Percentiles rank a stretch among this genome's conserved stretches.
Conservation (phyloP, 805 yeast species). For the Suhomyces xylopsoci region DNA sequence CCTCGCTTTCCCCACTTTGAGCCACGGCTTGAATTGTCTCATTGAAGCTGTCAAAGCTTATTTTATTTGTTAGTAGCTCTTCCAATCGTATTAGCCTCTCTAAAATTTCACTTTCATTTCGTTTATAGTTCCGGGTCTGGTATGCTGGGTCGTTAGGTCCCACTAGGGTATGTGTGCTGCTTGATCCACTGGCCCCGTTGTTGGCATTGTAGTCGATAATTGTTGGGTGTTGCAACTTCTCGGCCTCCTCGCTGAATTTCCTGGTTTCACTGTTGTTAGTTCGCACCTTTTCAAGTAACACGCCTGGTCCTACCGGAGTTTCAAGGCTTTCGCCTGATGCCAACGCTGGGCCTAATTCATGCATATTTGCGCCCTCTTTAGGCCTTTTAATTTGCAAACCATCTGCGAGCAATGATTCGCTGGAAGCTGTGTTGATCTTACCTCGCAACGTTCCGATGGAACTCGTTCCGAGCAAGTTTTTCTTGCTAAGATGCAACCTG, state of each 20-base stretch:
- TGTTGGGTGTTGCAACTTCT: not conserved
- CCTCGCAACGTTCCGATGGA: slow-evolving; percentile 32
- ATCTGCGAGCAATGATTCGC: slow-evolving; percentile 37
- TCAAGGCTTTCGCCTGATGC: not conserved
- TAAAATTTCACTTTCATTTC: slow-evolving; percentile 10
- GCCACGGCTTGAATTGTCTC: not conserved
- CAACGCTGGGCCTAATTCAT: not conserved
- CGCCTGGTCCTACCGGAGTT: not conserved
- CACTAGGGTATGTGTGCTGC: not conserved
- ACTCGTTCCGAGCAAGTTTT: slow-evolving; percentile 21
- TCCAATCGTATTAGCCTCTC: slow-evolving; percentile 18
- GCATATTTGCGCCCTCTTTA: not conserved
- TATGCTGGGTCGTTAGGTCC: not conserved
- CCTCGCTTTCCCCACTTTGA: not conserved
- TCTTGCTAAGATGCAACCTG: not conserved
- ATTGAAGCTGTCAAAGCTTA: slow-evolving; percentile 3
- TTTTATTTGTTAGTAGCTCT: slow-evolving; percentile 1
- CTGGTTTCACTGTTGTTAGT: slow-evolving; percentile 12
- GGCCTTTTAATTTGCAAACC: not conserved
- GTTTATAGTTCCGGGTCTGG: slow-evolving; percentile 4
- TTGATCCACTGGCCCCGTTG: not conserved
- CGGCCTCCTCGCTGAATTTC: not conserved
- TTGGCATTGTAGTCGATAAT: not conserved
- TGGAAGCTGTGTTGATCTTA: slow-evolving; percentile 36
- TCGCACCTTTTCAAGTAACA: slow-evolving; percentile 9